These are phyloP conservation scores for Yamadazyma epiphylla DNA, from an alignment of 1,139 yeast species.

Conservation along the genomic window DNA sequence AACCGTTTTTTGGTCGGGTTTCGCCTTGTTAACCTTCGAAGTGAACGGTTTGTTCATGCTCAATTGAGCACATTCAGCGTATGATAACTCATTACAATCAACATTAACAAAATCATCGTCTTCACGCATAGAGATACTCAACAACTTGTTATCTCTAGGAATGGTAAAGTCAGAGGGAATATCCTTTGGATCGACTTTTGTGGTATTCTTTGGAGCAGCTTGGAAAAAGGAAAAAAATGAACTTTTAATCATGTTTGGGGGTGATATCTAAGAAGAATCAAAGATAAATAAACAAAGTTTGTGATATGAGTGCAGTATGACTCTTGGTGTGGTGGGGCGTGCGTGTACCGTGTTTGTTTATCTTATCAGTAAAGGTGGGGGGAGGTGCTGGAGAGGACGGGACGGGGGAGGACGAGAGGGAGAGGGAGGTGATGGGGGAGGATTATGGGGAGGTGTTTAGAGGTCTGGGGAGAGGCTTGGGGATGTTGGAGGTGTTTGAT, in stretches of 20 bases:
- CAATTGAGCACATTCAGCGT: conserved; percentile 43
- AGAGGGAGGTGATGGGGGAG: neutral
- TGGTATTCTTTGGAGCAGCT: conserved; percentile 3
- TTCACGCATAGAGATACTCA: conserved; percentile 34
- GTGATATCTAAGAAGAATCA: neutral
- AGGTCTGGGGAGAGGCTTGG: no score
- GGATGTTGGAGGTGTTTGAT: no score
- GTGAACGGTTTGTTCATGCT: conserved; percentile 15
- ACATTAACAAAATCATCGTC: conserved; percentile 37
- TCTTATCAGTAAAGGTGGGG: neutral
- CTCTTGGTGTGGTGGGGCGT: neutral
- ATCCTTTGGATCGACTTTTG: conserved; percentile 11
- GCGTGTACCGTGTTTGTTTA: neutral
- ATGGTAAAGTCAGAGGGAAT: conserved; percentile 29
- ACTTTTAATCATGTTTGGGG: conserved; percentile 5
- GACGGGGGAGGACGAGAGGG: neutral
- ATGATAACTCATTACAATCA: conserved; percentile 32
- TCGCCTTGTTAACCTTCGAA: neutral
- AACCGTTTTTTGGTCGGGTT: neutral
- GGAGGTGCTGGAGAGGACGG: neutral
- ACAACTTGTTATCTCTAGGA: conserved; percentile 21
- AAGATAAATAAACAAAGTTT: neutral
- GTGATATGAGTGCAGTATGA: no score
- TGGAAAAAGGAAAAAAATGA: conserved; percentile 3
- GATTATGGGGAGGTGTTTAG: no score